Evolutionary conservation across 768 basidiomycete genomes (phyloP).

Genomic region (Cystofilobasidium ferigula): DNA sequence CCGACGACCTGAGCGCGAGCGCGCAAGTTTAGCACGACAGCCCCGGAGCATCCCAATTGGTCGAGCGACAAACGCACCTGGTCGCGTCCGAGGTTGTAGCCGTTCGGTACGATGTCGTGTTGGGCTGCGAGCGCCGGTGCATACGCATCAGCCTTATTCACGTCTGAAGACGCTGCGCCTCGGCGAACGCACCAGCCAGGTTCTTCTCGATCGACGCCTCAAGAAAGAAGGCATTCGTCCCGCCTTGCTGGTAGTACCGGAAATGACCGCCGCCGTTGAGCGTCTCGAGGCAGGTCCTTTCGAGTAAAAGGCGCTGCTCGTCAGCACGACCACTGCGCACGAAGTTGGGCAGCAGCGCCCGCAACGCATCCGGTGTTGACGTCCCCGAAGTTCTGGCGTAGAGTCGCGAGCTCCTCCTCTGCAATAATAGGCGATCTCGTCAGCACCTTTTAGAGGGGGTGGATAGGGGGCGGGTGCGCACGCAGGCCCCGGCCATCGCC

Average conservation of each 20-base stretch:
- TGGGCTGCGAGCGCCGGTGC: background rate
- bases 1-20: slow-evolving; percentile 51
- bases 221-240: slow-evolving; percentile 32
- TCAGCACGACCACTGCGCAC: background rate
- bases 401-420: slow-evolving; percentile 71
- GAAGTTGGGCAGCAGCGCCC: background rate
- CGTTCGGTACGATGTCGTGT: slow-evolving; percentile 5
- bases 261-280: slow-evolving; percentile 69
- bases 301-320: no score
- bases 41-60: no score
- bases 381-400: slow-evolving; percentile 75
- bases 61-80: background rate
- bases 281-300: slow-evolving; percentile 6
- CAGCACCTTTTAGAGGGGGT: background rate
- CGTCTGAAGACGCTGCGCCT: slow-evolving; percentile 30
- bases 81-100: slow-evolving; percentile 7
- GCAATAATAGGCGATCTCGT: slow-evolving; percentile 6
- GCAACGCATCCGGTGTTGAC: slow-evolving; percentile 49
- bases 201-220: slow-evolving; percentile 32
- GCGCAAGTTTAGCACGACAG: background rate
- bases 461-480: slow-evolving; percentile 37
- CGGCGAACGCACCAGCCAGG: slow-evolving; percentile 51
- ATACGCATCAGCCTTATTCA: background rate
- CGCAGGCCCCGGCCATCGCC: slow-evolving; percentile 69
- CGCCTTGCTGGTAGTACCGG: slow-evolving; percentile 45